Evolutionary conservation across 768 basidiomycete species (phyloP), one percentile per base, ranked within the genome.

Genomic region (Trametopsis cervina): DNA sequence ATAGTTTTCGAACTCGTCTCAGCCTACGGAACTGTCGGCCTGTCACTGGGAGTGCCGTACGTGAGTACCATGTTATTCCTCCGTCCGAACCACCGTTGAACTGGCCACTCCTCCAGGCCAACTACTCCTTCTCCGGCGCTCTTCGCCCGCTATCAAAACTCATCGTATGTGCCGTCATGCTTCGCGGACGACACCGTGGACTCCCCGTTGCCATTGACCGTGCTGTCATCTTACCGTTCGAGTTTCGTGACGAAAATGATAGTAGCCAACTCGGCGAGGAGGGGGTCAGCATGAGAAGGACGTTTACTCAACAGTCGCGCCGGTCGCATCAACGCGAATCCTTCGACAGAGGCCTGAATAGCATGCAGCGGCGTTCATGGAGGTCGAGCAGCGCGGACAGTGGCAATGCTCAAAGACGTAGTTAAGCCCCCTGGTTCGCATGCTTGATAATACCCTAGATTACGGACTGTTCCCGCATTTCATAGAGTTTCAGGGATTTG

Each of bases 121-220:
- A 87, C 60, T 89, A 80, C 57, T 89, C 89, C 0, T 76, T 97
- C 46, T 78, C 80, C 4, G 94, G 91, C 1, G 78, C 83, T 9
- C 81, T 94, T 50, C 70, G 74, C 12, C 77, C 85, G 0, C 65
- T 96, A 4, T 93, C 92, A 0, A 98, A 98, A 64, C 74, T 98
- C 27, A 81, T 98, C 48, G 56, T 97, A 22, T 83, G 81, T 59
- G 63, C 78, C 9, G 91, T 98, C 55, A 98, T 98, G 90, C 75
- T 99, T 52, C 86, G 96, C 49, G 92, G 93, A 6, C 78, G 91
- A 11, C 93, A 97, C 64, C 83, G 93, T 40, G 89, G 90, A 29
- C 69, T 92, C 5, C 89, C 89, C 0, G 83, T 88, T 18, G 90
- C 89, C 7, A 90, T 93, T 40, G 89, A 92, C 65, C 80, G 92